Evolutionary conservation across 164 flowering plant species (phyloP), one percentile per base, ranked within the genome.

Genomic region (Chimonanthus salicifolius): DNA sequence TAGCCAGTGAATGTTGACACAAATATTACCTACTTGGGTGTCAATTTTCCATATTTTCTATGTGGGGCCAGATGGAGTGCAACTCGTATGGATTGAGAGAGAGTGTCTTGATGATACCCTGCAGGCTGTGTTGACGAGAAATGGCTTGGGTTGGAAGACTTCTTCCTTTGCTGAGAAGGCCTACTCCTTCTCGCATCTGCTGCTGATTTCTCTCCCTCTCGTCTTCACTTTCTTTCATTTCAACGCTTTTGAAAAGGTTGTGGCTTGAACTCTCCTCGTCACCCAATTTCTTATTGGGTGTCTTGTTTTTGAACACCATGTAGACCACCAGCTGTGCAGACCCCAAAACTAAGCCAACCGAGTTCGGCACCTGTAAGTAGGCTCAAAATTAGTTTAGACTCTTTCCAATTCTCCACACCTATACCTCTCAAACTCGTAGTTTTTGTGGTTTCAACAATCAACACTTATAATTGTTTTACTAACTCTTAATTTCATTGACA

Each of bases 271-370:
- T 86, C 65, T 76, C 81, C 54, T 77, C 84, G 33, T 78, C 85
- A 5, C 69, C 72, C 16, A 75, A 82, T 13, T 70, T 58, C 7
- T 70, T 71, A 15, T 69, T 51, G 50, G 18, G 45, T 10, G 71
- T 48, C 51, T 62, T 80, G 48, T 64, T 77, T 58, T 48, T 70
- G 79, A 82, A 85, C 0, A 72, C 51, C 2, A 62, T 5, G 70
- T 85, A 83, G 3, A 83, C 43, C 18, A 81, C 71, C 68, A 85
- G 58, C 78, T 85, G 88, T 5, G 75, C 75, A 10, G 80, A 71
- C 1, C 92, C 96, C 74, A 89, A 69, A 18, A 87, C 72, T 47
- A 89, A 83, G 2, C 96, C 96, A n/a, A 86, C 77, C 9, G 77
- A 86, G 70, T 91, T 91, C 43, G 96, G 93, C 11, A 91, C 85